A percentile compares a stretch with the other conserved stretches of the same genome.
phyloP scores from a whole-genome alignment of 2,329 filamentous ascomycete genomes.

The Arachnomyces sp. region DNA sequence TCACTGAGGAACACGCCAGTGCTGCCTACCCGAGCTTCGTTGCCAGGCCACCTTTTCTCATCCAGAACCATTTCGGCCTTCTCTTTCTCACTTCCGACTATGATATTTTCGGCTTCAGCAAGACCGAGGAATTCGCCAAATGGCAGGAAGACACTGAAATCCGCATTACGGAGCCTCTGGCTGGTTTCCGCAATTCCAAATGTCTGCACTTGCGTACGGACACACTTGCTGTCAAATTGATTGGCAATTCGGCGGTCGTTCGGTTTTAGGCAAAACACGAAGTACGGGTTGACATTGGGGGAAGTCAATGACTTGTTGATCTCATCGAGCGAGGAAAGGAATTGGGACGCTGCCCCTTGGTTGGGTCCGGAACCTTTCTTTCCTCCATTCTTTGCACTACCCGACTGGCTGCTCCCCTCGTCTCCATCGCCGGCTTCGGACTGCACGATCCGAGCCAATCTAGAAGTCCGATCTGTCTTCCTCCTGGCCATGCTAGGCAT shows the following conservation, averaged over 20 bases:
- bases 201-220: constrained; percentile 86
- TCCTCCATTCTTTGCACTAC: constrained; percentile 22
- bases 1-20: constrained; percentile 96
- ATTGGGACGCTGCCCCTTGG: constrained; percentile 88
- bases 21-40: constrained; percentile 82
- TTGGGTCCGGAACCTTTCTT: constrained; percentile 41
- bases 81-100: constrained; percentile 87
- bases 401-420: constrained; percentile 27
- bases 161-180: constrained; percentile 81
- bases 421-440: constrained; percentile 33
- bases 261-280: constrained; percentile 93
- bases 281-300: constrained; percentile 84
- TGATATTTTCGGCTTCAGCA: constrained; percentile 71
- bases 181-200: constrained; percentile 97
- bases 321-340: constrained; percentile 79
- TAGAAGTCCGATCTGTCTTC: constrained; percentile 53
- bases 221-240: constrained; percentile 98
- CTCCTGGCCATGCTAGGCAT: constrained; percentile 86
- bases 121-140: constrained; percentile 93
- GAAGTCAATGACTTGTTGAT: constrained; percentile 80
- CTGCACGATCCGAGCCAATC: constrained; percentile 24
- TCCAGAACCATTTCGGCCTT: constrained; percentile 88
- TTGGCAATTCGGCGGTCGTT: constrained; percentile 97
- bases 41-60: constrained; percentile 82
- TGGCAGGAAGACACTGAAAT: constrained; percentile 91